Conservation (phyloP, 2,329 filamentous ascomycete genomes). For the Sporothrix inflata region DNA sequence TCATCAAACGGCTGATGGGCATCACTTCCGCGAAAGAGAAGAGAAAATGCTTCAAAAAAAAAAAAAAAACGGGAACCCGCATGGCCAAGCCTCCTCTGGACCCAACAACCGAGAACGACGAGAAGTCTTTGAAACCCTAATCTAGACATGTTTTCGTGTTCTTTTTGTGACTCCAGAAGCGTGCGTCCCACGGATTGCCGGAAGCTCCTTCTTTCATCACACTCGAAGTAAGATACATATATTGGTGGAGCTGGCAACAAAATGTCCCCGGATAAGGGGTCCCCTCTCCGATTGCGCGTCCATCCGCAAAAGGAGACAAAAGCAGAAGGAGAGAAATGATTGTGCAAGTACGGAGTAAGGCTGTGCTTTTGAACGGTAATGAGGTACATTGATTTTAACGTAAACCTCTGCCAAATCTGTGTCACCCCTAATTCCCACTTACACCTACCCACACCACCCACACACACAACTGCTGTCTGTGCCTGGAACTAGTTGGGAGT, state of each 20-base stretch:
- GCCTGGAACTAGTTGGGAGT: constrained; percentile 14
- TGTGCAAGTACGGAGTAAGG: not conserved
- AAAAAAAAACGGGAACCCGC: not conserved
- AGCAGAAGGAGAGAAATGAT: not conserved
- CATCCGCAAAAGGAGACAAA: not conserved
- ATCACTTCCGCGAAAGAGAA: not conserved
- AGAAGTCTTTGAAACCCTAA: too few species aligned
- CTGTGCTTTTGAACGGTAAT: not conserved
- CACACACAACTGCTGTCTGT: constrained; percentile 5
- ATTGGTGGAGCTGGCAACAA: not conserved
- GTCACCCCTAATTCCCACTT: too few species aligned
- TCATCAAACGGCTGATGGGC: not conserved
- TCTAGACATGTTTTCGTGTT: not conserved
- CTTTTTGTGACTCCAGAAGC: not conserved
- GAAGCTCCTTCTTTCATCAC: not conserved
- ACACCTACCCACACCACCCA: not conserved
- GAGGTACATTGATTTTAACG: not conserved
- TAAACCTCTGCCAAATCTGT: not conserved
- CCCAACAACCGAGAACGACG: constrained; percentile 15
- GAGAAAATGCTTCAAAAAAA: not conserved
- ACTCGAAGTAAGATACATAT: too few species aligned
- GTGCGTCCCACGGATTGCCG: not conserved
- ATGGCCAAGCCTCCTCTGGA: not conserved
- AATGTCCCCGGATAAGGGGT: not conserved
- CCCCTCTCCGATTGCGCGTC: not conserved